These are phyloP conservation scores for Sarocladium kiliense DNA, from an alignment of 2,329 filamentous ascomycete genomes.

Conservation along the genomic window DNA sequence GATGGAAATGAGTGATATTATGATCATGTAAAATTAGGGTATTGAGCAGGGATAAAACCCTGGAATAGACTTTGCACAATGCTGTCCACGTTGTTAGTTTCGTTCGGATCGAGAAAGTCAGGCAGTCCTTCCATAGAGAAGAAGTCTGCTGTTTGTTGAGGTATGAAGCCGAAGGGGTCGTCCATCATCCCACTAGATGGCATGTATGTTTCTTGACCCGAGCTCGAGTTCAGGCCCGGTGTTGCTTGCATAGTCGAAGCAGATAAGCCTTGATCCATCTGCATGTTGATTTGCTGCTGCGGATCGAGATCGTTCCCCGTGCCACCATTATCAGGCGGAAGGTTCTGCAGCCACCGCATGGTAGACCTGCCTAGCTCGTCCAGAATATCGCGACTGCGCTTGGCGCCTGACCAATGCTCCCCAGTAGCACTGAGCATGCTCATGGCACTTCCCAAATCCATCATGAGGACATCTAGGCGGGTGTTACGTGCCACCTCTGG, in stretches of 20 bases:
- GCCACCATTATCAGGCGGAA: not conserved
- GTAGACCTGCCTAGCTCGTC: constrained; percentile 31
- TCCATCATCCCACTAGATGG: not conserved
- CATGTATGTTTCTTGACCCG: not conserved
- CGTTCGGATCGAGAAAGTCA: constrained; percentile 22
- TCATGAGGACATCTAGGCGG: constrained; percentile 33
- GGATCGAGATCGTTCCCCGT: not conserved
- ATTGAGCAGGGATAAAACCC: constrained; percentile 27
- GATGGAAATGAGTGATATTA: no score
- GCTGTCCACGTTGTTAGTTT: constrained; percentile 24
- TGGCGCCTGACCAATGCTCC: constrained; percentile 47
- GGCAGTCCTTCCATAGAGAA: constrained; percentile 20
- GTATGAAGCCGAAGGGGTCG: constrained; percentile 11
- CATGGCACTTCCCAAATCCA: constrained; percentile 34
- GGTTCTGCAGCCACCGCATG: constrained; percentile 21
- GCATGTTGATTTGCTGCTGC: constrained; percentile 2
- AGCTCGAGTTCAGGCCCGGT: not conserved
- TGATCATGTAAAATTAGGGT: not conserved
- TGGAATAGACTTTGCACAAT: constrained; percentile 30
- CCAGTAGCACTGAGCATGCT: constrained; percentile 45
- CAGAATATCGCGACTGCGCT: constrained; percentile 37
- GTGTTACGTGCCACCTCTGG: constrained; percentile 32
- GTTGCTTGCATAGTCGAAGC: not conserved
- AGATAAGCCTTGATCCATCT: constrained; percentile 8
- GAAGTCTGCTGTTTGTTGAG: constrained; percentile 20